phyloP scores from a whole-genome alignment of 1,139 yeast genomes.

The Ashbya aceris region DNA sequence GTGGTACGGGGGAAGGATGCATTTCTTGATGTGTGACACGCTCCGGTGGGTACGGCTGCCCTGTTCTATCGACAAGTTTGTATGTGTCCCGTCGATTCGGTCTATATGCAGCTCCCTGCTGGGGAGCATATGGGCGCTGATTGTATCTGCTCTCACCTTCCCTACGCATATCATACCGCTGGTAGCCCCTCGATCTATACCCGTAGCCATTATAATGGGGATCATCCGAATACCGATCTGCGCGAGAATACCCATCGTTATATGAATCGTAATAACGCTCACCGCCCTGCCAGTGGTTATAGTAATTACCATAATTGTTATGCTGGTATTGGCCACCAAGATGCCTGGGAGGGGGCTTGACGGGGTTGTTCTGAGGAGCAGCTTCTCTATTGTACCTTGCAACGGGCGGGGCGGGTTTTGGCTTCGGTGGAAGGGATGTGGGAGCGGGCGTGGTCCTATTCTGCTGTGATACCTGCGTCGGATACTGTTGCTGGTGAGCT shows the following conservation, averaged over 20 bases:
- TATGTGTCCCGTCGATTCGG: neutral
- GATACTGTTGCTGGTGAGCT: neutral
- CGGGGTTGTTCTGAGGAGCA: neutral
- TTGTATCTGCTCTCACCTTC: conserved; percentile 1
- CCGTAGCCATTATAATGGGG: conserved; percentile 2
- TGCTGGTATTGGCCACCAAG: neutral
- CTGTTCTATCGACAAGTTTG: neutral
- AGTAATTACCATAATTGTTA: conserved; percentile 1
- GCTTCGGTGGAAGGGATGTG: conserved; percentile 1
- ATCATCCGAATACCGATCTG: conserved; percentile 2
- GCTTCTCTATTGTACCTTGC: conserved; percentile 3
- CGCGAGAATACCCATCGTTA: neutral
- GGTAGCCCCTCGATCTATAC: conserved; percentile 1
- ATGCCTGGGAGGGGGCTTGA: neutral
- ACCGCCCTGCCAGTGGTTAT: neutral
- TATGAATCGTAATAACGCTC: conserved; percentile 1
- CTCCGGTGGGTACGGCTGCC: conserved; percentile 1
- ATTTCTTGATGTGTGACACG: neutral
- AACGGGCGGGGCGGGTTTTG: neutral
- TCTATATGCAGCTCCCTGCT: neutral
- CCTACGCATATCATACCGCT: conserved; percentile 1
- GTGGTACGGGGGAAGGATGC: neutral
- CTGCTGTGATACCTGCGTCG: neutral
- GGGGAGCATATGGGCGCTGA: neutral
- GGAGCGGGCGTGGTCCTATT: neutral